These are phyloP conservation scores for Cicer arietinum DNA, from an alignment of 306 rosid genomes.

Conservation along the genomic window DNA sequence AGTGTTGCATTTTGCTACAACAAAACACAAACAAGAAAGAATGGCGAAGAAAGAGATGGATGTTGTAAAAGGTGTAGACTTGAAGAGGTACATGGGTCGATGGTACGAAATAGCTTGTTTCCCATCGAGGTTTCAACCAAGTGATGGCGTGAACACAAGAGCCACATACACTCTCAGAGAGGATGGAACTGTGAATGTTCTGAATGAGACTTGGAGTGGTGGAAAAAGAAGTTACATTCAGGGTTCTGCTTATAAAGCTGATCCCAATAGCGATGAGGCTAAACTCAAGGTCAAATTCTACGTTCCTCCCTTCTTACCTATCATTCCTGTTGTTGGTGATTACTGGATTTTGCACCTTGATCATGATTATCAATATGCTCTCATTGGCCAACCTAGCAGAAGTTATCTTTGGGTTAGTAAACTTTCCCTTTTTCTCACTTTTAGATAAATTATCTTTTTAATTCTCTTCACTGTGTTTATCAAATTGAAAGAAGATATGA, in stretches of 20 bases:
- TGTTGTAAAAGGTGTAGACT: constrained; percentile 65
- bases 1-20: background rate
- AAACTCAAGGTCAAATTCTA: constrained; percentile 88
- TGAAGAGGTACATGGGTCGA: constrained; percentile 81
- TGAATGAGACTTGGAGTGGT: constrained; percentile 84
- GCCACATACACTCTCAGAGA: constrained; percentile 81
- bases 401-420: constrained; percentile 82
- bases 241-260: constrained; percentile 78
- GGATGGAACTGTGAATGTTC: constrained; percentile 69
- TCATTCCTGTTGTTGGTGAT: constrained; percentile 77
- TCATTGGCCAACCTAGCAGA: constrained; percentile 81
- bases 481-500: constrained; percentile 5
- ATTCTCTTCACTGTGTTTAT: background rate
- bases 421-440: background rate
- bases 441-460: background rate
- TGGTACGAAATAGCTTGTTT: constrained; percentile 97
- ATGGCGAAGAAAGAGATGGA: constrained; percentile 75
- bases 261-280: constrained; percentile 77
- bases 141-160: constrained; percentile 69
- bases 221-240: constrained; percentile 67
- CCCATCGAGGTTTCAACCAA: constrained; percentile 78
- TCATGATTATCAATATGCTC: constrained; percentile 69
- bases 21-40: background rate
- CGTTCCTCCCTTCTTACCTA: constrained; percentile 84
- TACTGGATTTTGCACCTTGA: constrained; percentile 89